Conservation (phyloP, 2,329 filamentous ascomycete genomes). For the Colletotrichum tropicicola region DNA sequence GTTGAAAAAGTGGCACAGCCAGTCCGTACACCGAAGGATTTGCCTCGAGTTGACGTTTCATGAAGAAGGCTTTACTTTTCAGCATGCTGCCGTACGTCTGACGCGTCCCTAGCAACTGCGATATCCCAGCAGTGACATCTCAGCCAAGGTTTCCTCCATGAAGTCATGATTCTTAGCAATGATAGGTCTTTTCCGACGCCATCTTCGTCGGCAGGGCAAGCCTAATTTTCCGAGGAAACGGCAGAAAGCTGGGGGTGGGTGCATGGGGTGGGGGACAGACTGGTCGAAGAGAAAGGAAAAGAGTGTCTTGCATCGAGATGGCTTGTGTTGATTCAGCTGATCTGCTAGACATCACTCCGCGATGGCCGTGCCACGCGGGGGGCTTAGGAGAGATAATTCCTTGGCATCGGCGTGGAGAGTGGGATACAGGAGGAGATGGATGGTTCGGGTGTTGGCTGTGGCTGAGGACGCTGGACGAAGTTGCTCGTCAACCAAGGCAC, state of each 20-base stretch:
- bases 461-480: not conserved
- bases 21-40: not conserved
- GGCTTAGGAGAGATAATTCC: slow-evolving; percentile 26
- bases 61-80: not conserved
- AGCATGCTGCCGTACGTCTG: not conserved
- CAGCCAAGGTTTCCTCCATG: not conserved
- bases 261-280: not conserved
- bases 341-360: not conserved
- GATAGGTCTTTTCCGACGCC: not conserved
- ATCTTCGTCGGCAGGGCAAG: not conserved
- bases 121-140: not conserved
- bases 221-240: not conserved
- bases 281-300: not conserved
- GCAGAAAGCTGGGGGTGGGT: not conserved
- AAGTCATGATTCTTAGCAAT: not conserved
- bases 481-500: not conserved
- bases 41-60: slow-evolving; percentile 2
- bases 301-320: slow-evolving; percentile 5
- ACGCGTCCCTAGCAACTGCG: not conserved
- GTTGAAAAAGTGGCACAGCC: not conserved
- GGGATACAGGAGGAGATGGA: not conserved
- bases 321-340: slow-evolving; percentile 4
- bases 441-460: not conserved
- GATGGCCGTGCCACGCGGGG: slow-evolving; percentile 48
- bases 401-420: not conserved